Base-by-base conservation (phyloP, 2,329 filamentous ascomycete genomes). In the Diplodia intermedia region DNA sequence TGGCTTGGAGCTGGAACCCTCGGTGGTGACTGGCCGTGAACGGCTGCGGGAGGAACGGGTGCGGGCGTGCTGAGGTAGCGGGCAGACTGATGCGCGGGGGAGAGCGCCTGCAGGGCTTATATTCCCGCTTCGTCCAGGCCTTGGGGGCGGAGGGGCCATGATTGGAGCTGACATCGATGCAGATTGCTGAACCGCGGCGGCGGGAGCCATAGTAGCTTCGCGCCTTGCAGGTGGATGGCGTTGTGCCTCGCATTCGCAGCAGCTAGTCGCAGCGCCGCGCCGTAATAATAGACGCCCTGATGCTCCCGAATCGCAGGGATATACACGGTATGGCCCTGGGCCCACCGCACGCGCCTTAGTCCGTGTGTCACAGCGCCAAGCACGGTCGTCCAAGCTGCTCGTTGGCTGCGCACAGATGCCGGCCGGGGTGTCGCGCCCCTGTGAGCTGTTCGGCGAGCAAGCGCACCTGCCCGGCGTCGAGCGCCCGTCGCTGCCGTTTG, bases 271-370 rank as follows among this genome's bases (percentile, higher is more conserved):
- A 63, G 60, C 60, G 60, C 60, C 47, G 60, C 60, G 43, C 60
- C 47, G 60, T 63, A 63, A 52, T 63, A 57, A 57, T 63, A 63
- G 60, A 63, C 60, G 60, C 60, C 60, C 43, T 52, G 60, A 63
- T 63, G 60, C 43, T 47, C 43, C 43, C 43, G 43, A 47, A 47
- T 47, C 18, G 43, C 43, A 47, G 43, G 43, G 43, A 47, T 47
- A 11, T 47, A n/a, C 12, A 47, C 43, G 43, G 43, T 47, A 47
- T 20, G 43, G 43, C 43, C 43, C 43, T 47, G 43, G 43, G 43
- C 43, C 43, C 43, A 53, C 23, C 53, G 53, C 53, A 55, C 53
- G 53, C 53, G 53, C 53, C 53, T 20, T 47, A 47, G 43, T 47
- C n/a, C 50, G 23, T 29, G 50, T 53, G 23, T 26, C 50, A 53